Evolutionary conservation across 345 rosid species (phyloP).

Genomic region (Eutrema japonicum): DNA sequence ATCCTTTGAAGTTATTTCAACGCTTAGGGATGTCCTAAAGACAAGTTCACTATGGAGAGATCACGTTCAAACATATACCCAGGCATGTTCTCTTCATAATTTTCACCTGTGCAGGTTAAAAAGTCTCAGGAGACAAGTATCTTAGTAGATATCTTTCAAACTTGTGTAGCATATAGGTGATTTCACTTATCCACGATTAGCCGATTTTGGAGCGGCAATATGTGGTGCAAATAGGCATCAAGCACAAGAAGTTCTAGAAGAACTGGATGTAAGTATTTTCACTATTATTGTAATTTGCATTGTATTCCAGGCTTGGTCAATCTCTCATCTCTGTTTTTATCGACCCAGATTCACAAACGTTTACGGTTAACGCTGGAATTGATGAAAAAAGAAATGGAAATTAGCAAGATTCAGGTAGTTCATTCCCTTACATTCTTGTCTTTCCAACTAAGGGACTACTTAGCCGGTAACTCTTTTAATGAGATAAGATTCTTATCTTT

Average conservation of each 20-base stretch:
- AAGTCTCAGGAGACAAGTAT: constrained; percentile 11
- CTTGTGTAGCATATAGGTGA: constrained; percentile 90
- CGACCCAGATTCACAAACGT: constrained; percentile 79
- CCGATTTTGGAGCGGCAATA: constrained; percentile 99
- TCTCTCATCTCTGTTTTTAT: constrained; percentile 21
- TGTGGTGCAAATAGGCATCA: constrained; percentile 89
- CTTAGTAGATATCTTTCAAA: constrained; percentile 31
- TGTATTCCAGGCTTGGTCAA: constrained; percentile 16
- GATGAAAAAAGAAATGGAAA: constrained; percentile 97
- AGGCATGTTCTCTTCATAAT: constrained; percentile 51
- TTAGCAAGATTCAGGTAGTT: constrained; percentile 93
- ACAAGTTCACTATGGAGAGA: constrained; percentile 94
- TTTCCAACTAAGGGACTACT: background rate
- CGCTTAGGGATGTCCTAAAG: constrained; percentile 87
- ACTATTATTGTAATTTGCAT: background rate
- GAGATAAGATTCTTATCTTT: constrained; percentile 17
- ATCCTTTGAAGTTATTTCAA: constrained; percentile 94
- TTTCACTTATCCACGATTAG: constrained; percentile 82
- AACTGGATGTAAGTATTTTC: constrained; percentile 81
- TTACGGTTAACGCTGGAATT: constrained; percentile 81
- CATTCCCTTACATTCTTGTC: constrained; percentile 6
- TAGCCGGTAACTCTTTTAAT: constrained; percentile 17
- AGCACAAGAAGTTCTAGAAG: constrained; percentile 92
- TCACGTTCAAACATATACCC: constrained; percentile 91
- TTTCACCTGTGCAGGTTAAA: constrained; percentile 5